A percentile compares a stretch with the other conserved stretches of the same genome.
Conservation (phyloP, 2,329 filamentous ascomycete genomes). For the Fusarium tricinctum region DNA sequence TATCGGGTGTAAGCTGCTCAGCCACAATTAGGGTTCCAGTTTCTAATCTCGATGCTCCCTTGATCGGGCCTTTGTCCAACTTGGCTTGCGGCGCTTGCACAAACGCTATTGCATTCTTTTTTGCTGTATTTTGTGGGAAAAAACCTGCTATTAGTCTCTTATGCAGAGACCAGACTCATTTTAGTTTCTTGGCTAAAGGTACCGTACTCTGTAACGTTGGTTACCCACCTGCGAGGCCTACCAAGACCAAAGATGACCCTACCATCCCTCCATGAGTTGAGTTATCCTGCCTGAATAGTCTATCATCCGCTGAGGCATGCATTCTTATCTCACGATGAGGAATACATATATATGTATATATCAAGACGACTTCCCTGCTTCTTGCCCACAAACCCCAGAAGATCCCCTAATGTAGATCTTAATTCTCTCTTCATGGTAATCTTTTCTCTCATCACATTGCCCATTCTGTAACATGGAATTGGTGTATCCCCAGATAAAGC, state of each 20-base stretch:
- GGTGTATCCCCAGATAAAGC: constrained; percentile 9
- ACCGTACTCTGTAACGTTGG: background rate
- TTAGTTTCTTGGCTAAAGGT: constrained; percentile 29
- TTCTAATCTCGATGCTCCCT: constrained; percentile 39
- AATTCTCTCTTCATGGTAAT: constrained; percentile 9
- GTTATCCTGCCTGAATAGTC: constrained; percentile 7
- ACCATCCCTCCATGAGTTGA: constrained; percentile 4
- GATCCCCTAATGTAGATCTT: background rate
- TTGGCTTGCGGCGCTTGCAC: constrained; percentile 17
- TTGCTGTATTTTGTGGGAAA: constrained; percentile 1
- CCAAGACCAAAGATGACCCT: constrained; percentile 2
- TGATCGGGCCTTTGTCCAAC: constrained; percentile 36
- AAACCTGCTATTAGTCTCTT: constrained; percentile 20
- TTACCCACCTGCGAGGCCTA: background rate
- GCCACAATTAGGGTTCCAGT: constrained; percentile 34
- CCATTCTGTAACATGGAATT: constrained; percentile 25
- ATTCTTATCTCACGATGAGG: background rate
- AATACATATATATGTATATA: background rate
- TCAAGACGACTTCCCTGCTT: background rate
- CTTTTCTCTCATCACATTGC: constrained; percentile 16
- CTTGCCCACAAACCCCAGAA: background rate
- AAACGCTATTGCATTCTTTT: constrained; percentile 18
- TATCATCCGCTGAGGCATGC: background rate
- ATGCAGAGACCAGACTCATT: constrained; percentile 14
- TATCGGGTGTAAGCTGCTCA: constrained; percentile 13